phyloP scores from a whole-genome alignment of 805 yeast species.

The Saccharomycopsis schoenii region DNA sequence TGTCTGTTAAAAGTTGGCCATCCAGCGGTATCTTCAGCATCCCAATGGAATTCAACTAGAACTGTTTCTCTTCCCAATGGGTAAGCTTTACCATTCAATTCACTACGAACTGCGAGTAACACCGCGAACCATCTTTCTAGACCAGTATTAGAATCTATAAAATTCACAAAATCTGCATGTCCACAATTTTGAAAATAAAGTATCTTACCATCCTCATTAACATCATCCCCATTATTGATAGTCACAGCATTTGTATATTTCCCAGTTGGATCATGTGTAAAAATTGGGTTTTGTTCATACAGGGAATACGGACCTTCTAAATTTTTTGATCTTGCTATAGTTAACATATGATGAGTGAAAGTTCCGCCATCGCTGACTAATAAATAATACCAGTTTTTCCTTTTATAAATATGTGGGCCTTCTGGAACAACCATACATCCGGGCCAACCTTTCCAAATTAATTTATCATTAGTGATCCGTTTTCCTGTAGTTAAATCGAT shows the following conservation, averaged over 20 bases:
- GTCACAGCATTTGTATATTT: slow-evolving; percentile 1
- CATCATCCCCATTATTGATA: background rate
- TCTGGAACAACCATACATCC: slow-evolving; percentile 13
- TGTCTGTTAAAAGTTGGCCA: slow-evolving; percentile 10
- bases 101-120: slow-evolving; percentile 6
- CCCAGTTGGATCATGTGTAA: slow-evolving; percentile 14
- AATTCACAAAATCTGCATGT: slow-evolving; percentile 8
- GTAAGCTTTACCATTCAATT: slow-evolving; percentile 1
- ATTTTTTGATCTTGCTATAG: slow-evolving; percentile 5
- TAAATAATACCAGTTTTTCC: slow-evolving; percentile 8
- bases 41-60: slow-evolving; percentile 9
- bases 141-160: background rate
- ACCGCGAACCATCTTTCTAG: slow-evolving; percentile 2
- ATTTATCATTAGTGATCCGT: background rate
- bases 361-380: slow-evolving; percentile 12
- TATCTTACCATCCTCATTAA: background rate
- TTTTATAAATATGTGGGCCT: slow-evolving; percentile 14
- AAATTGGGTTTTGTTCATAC: slow-evolving; percentile 7
- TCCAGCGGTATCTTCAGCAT: background rate
- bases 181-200: slow-evolving; percentile 11
- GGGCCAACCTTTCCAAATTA: slow-evolving; percentile 15
- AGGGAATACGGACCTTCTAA: slow-evolving; percentile 8
- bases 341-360: slow-evolving; percentile 14
- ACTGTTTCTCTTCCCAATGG: slow-evolving; percentile 16
- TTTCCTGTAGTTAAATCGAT: slow-evolving; percentile 6